Base-by-base conservation (phyloP, 495 filamentous ascomycete species). In the Xylaria palmicola region DNA sequence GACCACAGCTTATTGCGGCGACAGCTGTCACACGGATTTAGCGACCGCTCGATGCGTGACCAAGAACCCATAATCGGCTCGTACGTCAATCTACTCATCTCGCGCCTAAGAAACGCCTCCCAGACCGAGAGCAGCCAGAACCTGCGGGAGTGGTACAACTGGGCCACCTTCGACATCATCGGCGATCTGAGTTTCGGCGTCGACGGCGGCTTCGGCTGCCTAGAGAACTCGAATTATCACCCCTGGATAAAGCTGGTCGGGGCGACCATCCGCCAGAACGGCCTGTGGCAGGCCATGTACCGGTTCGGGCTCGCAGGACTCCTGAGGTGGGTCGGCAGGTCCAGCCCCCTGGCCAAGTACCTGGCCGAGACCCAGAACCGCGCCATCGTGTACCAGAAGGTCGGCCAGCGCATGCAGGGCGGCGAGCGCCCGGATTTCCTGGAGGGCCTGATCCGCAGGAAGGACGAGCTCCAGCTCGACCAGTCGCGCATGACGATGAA, bases 141-240 rank as follows among this genome's bases (percentile, higher is more conserved):
- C 17, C 6, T 62, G 7, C 41, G 51, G 10, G 60, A 53, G 43
- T 62, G 60, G 85, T 84, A 79, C 54, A 86, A 84, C 53, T 87
- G 67, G 60, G 79, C 79, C 0, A 85, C 83, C n/a, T 88, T 88
- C 62, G 86, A 87, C 62, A 70, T 86, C 19, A 83, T 85, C 58
- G 84, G 84, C 3, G 83, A 87, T 59, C 70, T 88, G 29, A 77
- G 78, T 12, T 86, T 87, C 72, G 84, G 82, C 0, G 80, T 86
- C 60, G 58, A 68, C n/a, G 57, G 57, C 26, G 57, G 57, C 27
- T 89, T 89, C 58, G 77, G 76, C 7, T 83, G 81, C 37, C 67
- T 88, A 4, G 61, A 81, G 17, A 73, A 67, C 6, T 71, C 72
- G 6, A 64, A 75, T 0, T 80, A 81, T 41, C 78, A 87, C 72